Evolutionary conservation across 2,329 filamentous ascomycete species (phyloP), one percentile per base, ranked within the genome.

Genomic region (Ascochyta rabiei): DNA sequence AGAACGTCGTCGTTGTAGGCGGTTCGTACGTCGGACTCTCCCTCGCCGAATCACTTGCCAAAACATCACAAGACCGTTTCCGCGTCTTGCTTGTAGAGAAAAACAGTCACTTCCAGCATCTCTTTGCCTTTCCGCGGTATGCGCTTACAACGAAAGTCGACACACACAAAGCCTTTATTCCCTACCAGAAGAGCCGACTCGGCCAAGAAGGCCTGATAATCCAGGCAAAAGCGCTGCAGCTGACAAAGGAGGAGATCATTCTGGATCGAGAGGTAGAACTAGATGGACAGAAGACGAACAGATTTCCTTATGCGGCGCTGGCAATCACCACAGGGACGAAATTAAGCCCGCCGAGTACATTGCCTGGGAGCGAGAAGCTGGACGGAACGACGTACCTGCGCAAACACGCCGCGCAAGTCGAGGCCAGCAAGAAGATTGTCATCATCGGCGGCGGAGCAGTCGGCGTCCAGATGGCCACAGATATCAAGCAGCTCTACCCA

Each of bases 21-120:
- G 56, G 56, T n/a, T 54, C 50, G 1, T 58, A 58, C 35, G 51
- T 58, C 7, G 56, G 56, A 1, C 38, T 58, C 18, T 48, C 48
- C 18, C 30, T 55, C 13, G 56, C 56, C 16, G 56, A 58, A 41
- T 48, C 42, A 3, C 56, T 58, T 3, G 51, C 56, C 15, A 55
- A 46, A 31, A 16, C 39, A 13, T 47, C 51, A 13, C 16, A 45
- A n/a, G 46, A 40, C 10, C 28, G 79, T 4, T 85, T 81, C 66
- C 77, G 78, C 4, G 79, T 86, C 4, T 72, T 87, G 0, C 72
- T 87, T 3, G 66, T 88, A 24, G 85, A 88, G 68, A 82, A 81
- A 40, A 84, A 85, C 64, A 80, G 78, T 3, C 84, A 87, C 68
- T 84, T 87, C 67, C 81, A 87, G 59, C 86, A 83, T 62, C 82